phyloP scores from a whole-genome alignment of 1,284 basidiomycete genomes.

The Phaffia rhodozyma region DNA sequence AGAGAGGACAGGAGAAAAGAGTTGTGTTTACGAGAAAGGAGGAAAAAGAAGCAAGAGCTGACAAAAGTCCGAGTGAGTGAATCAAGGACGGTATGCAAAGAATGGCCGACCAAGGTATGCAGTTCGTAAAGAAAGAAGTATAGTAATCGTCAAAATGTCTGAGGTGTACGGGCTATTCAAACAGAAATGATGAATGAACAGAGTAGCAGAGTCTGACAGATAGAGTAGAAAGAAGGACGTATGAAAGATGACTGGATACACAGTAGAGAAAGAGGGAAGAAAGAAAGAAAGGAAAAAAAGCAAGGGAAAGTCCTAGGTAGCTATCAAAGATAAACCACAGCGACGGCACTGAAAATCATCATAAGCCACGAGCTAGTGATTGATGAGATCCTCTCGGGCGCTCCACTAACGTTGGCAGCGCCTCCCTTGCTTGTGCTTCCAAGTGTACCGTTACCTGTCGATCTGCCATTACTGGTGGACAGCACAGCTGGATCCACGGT shows the following conservation, averaged over 20 bases:
- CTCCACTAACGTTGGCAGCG: neutral
- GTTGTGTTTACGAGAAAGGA: too few species aligned
- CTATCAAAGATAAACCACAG: neutral
- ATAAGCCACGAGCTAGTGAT: neutral
- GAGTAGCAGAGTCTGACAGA: neutral
- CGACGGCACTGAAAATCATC: slow-evolving; percentile 5
- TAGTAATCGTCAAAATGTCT: too few species aligned
- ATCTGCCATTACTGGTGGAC: slow-evolving; percentile 33
- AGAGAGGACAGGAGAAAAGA: too few species aligned
- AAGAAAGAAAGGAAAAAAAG: neutral
- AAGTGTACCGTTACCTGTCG: neutral
- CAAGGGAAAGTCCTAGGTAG: too few species aligned
- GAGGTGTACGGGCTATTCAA: neutral
- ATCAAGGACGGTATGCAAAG: too few species aligned
- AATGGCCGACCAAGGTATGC: too few species aligned
- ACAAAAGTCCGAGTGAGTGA: too few species aligned
- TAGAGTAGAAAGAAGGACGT: neutral
- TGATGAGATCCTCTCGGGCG: neutral
- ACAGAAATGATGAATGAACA: neutral
- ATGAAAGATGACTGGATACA: neutral
- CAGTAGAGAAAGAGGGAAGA: neutral
- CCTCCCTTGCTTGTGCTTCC: slow-evolving; percentile 13
- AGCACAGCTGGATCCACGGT: slow-evolving; percentile 31
- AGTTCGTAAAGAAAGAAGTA: too few species aligned
- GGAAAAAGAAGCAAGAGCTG: too few species aligned